Evolutionary conservation across 2,329 filamentous ascomycete genomes (phyloP), one percentile per base, ranked within the genome.

Genomic region (Hirsutella thompsonii): DNA sequence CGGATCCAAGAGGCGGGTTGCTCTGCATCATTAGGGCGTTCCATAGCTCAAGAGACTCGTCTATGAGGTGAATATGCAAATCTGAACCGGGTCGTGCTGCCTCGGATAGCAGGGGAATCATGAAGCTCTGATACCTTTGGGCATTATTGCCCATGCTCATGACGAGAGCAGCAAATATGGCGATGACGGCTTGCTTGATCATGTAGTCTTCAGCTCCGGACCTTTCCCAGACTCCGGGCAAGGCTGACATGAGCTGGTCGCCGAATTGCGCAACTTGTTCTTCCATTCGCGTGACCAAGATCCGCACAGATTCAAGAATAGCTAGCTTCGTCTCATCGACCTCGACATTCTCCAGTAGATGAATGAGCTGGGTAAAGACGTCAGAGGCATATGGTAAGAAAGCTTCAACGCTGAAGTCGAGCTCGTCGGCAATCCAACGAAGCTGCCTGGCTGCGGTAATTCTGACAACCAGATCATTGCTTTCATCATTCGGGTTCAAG

Each of bases 41-140:
- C 90, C 90, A 96, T 3, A 98, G 73, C 42, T 95, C 89, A 13
- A 96, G 68, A 0, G 87, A 85, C 57, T 98, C 92, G 46, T 96
- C 92, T 11, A 94, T 76, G 10, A 98, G 74, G 53, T 94, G 92
- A 2, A 89, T 64, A 49, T 85, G 78, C 34, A 83, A 70, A 32
- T 83, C 76, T 1, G 86, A 92, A 10, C 74, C 76, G 3, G 82
- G 79, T 43, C 89, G 76, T 29, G 92, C 78, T 2, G 88, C 87
- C 52, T 83, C 82, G 36, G 78, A 71, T 34, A 98, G 81, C 39
- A 96, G 73, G 0, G 90, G 89, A 16, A 94, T 64, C 50, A 95
- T 83, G 40, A 89, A 69, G 14, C 71, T 61, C 47, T 95, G 87
- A 51, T 93, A 94, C 16, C 79, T 73, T 46, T 81, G 73, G 4